Evolutionary conservation across 768 basidiomycete species (phyloP), one percentile per base, ranked within the genome.

Genomic region (Lentinula boryana): DNA sequence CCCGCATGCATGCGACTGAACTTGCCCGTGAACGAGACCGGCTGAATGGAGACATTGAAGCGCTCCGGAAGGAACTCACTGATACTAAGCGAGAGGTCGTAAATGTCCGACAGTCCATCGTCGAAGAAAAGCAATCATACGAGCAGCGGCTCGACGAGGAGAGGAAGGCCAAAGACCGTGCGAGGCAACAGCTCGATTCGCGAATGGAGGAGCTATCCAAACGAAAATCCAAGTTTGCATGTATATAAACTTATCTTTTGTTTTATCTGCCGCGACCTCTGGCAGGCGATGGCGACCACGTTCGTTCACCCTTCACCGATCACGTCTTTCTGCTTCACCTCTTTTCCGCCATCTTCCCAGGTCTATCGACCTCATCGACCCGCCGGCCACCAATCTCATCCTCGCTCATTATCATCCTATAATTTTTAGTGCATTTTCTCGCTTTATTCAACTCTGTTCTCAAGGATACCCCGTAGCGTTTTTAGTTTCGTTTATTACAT

Each of bases 161-260:
- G 72, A 85, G 93, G 56, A 84, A 82, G 67, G 88, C 84, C n/a
- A 94, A 93, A 75, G 93, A 95, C 72, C 88, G 92, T 27, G 89
- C 86, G 55, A 86, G 92, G 55, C 87, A 88, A 63, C 93, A 94
- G 72, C 84, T 95, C 32, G 93, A 95, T 70, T 81, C 83, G 16
- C 86, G 94, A 64, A 88, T 93, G 87, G 91, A 93, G 60, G 94
- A 95, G 68, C 76, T 93, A 44, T 77, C 82, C 63, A 84, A 82
- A 76, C 88, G 91, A 62, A 95, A 93, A 78, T 93, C 91, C 64
- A 96, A 95, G 76, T 96, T 93, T 73, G 89, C 88, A 57, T 94
- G 92, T 74, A 81, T 94, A 73, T 94, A 79, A 82, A n/a, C 15
- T 35, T 5, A 63, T 27, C 58, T 27, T 38, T 55, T 54, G 69